phyloP scores from a whole-genome alignment of 2,329 filamentous ascomycete genomes.

The Lachnellula subtilissima region DNA sequence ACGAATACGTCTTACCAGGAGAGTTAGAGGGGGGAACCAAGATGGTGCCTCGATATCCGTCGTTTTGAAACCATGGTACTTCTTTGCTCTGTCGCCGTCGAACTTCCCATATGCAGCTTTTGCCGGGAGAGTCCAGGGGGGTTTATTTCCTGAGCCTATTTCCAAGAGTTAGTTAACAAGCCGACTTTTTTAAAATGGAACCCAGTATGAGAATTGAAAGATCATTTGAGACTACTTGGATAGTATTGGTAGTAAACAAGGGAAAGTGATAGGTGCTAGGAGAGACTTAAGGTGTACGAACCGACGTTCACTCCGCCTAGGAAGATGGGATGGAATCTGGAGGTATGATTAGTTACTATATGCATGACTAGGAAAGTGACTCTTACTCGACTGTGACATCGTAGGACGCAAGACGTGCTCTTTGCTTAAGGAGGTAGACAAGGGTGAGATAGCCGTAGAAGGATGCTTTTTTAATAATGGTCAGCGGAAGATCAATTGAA shows the following conservation, averaged over 20 bases:
- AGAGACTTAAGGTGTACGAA: conserved; percentile 36
- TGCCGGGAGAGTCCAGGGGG: conserved; percentile 65
- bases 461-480: conserved; percentile 49
- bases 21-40: conserved; percentile 51
- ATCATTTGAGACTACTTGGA: too few relatives aligned
- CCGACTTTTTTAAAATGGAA: too few relatives aligned
- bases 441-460: conserved; percentile 55
- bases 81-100: conserved; percentile 45
- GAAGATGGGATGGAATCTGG: conserved; percentile 66
- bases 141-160: conserved; percentile 57
- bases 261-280: not conserved
- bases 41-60: conserved; percentile 38
- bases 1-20: conserved; percentile 36
- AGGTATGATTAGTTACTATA: not conserved
- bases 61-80: conserved; percentile 41
- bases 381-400: conserved; percentile 62
- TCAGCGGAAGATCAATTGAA: not conserved
- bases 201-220: too few relatives aligned
- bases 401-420: conserved; percentile 50
- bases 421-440: conserved; percentile 52
- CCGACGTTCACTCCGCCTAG: conserved; percentile 61
- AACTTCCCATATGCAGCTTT: conserved; percentile 57
- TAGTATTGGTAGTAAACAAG: too few relatives aligned
- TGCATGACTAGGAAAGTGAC: not conserved
- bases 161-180: not conserved